These are phyloP conservation scores for Chaetomium sp. DNA, from an alignment of 2,329 filamentous ascomycete species.

Conservation along the genomic window DNA sequence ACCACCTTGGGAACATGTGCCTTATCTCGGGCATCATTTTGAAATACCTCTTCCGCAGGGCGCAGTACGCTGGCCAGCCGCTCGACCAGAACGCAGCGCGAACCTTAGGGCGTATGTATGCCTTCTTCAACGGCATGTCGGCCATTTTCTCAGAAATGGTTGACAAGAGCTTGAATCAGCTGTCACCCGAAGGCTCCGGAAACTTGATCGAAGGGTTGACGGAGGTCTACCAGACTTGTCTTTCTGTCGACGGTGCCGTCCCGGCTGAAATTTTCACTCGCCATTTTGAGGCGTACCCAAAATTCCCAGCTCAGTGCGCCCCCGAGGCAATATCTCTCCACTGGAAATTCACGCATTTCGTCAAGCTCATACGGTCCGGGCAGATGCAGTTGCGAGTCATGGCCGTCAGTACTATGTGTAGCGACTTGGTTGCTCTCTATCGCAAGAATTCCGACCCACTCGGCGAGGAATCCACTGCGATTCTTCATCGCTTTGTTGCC, in stretches of 20 bases:
- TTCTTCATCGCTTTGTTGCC: slow-evolving; percentile 61
- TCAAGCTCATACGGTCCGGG: slow-evolving; percentile 69
- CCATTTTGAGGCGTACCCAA: slow-evolving; percentile 31
- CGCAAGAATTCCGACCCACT: slow-evolving; percentile 44
- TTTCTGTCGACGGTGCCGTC: slow-evolving; percentile 33
- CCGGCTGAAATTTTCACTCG: slow-evolving; percentile 30
- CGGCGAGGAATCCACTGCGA: slow-evolving; percentile 31
- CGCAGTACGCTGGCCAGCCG: slow-evolving; percentile 14
- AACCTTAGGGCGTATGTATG: slow-evolving; percentile 25
- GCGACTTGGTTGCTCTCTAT: slow-evolving; percentile 62
- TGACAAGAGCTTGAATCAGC: slow-evolving; percentile 49
- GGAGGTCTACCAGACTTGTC: slow-evolving; percentile 37
- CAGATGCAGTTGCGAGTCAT: slow-evolving; percentile 86
- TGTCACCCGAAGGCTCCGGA: slow-evolving; percentile 40
- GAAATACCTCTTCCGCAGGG: slow-evolving; percentile 25
- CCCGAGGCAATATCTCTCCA: slow-evolving; percentile 49
- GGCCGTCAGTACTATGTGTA: slow-evolving; percentile 68
- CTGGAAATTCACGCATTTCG: slow-evolving; percentile 65
- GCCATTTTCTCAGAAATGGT: slow-evolving; percentile 40
- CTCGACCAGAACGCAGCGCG: slow-evolving; percentile 4
- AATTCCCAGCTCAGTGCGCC: slow-evolving; percentile 34
- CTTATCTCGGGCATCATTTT: slow-evolving; percentile 31
- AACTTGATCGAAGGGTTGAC: slow-evolving; percentile 36
- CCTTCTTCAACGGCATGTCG: slow-evolving; percentile 39
- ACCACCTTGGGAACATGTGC: slow-evolving; percentile 35